These are phyloP conservation scores for Diatrype stigma DNA, from an alignment of 2,329 filamentous ascomycete species.

Conservation along the genomic window DNA sequence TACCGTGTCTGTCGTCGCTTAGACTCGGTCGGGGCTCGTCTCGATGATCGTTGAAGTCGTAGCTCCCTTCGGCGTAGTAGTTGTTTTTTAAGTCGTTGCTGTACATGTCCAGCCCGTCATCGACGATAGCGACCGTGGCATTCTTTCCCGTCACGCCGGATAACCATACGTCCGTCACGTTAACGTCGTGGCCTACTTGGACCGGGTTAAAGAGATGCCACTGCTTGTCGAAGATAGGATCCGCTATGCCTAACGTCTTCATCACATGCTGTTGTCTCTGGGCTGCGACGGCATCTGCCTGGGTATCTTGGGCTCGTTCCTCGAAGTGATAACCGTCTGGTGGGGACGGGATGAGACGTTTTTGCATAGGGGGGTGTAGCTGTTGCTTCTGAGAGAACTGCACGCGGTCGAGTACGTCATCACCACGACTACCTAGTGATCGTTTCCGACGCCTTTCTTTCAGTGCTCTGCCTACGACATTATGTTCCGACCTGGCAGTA, in stretches of 20 bases:
- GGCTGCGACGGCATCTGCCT: slow-evolving; percentile 41
- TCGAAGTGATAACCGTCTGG: slow-evolving; percentile 22
- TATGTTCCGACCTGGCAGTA: slow-evolving; percentile 57
- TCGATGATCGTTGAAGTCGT: slow-evolving; percentile 87
- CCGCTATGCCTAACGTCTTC: slow-evolving; percentile 66
- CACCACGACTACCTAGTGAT: slow-evolving; percentile 36
- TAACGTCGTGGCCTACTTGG: slow-evolving; percentile 84
- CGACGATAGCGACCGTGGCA: slow-evolving; percentile 86
- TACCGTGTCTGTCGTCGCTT: slow-evolving; percentile 84
- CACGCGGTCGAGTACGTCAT: slow-evolving; percentile 67
- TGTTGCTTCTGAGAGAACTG: slow-evolving; percentile 73
- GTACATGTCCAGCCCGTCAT: slow-evolving; percentile 94
- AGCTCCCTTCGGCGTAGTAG: slow-evolving; percentile 89
- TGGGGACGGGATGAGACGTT: slow-evolving; percentile 43
- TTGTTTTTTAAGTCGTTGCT: slow-evolving; percentile 89
- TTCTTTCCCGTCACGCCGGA: slow-evolving; percentile 88
- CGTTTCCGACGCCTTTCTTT: slow-evolving; percentile 58
- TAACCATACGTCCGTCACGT: slow-evolving; percentile 91
- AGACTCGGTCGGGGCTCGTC: slow-evolving; percentile 78
- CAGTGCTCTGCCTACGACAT: slow-evolving; percentile 54
- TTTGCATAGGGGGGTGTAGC: slow-evolving; percentile 48
- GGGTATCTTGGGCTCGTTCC: slow-evolving; percentile 16
- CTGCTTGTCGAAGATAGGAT: slow-evolving; percentile 90
- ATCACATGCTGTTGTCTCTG: slow-evolving; percentile 58
- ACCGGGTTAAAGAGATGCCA: slow-evolving; percentile 91